phyloP scores from a whole-genome alignment of 1,284 basidiomycete species.

The Coniferiporia sulphurascens region DNA sequence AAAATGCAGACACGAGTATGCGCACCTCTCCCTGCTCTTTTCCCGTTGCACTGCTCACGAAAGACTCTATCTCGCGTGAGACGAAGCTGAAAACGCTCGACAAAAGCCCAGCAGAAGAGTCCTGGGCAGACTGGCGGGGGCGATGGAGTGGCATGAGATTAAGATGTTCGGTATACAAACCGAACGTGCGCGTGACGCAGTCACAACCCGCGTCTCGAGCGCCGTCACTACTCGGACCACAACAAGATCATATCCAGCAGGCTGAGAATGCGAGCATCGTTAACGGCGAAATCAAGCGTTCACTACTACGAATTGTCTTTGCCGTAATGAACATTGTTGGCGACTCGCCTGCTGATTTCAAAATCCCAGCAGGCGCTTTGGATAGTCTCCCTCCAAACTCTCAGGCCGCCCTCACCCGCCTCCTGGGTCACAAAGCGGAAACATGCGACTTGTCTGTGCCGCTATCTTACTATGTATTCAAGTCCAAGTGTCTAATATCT shows the following conservation, averaged over 20 bases:
- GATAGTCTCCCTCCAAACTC: conserved; percentile 32
- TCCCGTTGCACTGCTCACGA: conserved; percentile 61
- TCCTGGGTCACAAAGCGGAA: conserved; percentile 36
- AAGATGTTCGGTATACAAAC: neutral
- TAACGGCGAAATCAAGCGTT: neutral
- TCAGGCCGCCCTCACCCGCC: conserved; percentile 36
- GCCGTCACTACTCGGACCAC: no score
- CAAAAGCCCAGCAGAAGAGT: conserved; percentile 36
- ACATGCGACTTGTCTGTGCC: conserved; percentile 49
- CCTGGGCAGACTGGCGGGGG: neutral
- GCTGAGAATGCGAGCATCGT: no score
- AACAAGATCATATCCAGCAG: no score
- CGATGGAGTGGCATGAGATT: conserved; percentile 12
- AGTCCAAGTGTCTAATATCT: conserved; percentile 2
- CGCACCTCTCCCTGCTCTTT: conserved; percentile 28
- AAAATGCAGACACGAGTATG: conserved; percentile 6
- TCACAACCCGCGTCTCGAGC: no score
- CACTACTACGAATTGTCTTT: neutral
- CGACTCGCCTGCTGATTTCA: neutral
- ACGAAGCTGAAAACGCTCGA: conserved; percentile 64
- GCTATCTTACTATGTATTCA: conserved; percentile 18
- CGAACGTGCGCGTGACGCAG: neutral
- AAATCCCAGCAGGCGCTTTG: conserved; percentile 20
- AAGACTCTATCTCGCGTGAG: conserved; percentile 65
- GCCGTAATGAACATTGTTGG: conserved; percentile 1